Conservation (phyloP, 768 basidiomycete species). For the Hebeloma cylindrosporum region DNA sequence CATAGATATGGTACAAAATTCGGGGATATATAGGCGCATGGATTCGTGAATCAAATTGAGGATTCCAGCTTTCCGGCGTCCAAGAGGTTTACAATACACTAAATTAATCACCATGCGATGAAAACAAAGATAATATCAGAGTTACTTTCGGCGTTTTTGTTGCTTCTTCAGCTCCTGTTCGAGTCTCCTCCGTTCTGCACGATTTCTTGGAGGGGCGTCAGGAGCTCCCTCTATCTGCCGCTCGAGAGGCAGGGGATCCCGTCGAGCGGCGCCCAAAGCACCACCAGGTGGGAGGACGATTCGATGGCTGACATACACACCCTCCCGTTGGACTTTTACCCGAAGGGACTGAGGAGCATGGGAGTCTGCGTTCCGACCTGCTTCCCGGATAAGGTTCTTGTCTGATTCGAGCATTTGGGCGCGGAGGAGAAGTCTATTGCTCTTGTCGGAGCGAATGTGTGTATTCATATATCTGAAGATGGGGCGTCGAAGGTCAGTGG, state of each 20-base stretch:
- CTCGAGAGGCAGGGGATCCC: background rate
- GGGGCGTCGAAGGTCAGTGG: background rate
- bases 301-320: constrained; percentile 18
- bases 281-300: constrained; percentile 5
- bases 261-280: background rate
- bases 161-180: constrained; percentile 13
- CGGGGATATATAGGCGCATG: too few species aligned
- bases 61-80: too few species aligned
- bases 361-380: constrained; percentile 8
- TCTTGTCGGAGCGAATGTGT: constrained; percentile 19
- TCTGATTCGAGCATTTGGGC: constrained; percentile 16
- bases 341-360: constrained; percentile 13
- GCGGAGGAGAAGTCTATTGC: constrained; percentile 14
- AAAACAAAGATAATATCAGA: background rate
- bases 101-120: background rate
- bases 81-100: background rate
- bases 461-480: constrained; percentile 18
- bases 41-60: too few species aligned
- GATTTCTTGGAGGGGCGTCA: constrained; percentile 10
- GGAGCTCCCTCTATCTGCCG: constrained; percentile 9
- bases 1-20: too few species aligned
- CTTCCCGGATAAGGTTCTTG: constrained; percentile 20
- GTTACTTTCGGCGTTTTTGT: constrained; percentile 11
- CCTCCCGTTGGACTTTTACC: constrained; percentile 17
- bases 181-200: constrained; percentile 17